Evolutionary conservation across 2,329 filamentous ascomycete species (phyloP).

Genomic region (Cladosporium sp.): DNA sequence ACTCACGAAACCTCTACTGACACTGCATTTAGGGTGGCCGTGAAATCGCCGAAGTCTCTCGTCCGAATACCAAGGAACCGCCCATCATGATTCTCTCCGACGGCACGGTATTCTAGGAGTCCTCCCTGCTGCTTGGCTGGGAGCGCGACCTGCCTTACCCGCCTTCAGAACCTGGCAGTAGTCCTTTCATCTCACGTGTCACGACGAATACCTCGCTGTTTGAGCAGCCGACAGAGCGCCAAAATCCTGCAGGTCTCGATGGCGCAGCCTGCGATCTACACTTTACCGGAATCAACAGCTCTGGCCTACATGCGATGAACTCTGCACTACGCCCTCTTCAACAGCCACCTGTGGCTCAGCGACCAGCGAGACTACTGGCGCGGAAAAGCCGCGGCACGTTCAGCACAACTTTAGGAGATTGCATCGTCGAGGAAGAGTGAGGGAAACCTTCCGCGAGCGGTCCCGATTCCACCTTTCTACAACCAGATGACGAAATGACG

Average conservation of each 20-base stretch:
- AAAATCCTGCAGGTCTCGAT: background rate
- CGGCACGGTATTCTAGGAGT: slow-evolving; percentile 80
- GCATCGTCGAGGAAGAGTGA: slow-evolving; percentile 5
- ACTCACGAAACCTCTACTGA: slow-evolving; percentile 16
- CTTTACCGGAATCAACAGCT: background rate
- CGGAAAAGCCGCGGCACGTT: slow-evolving; percentile 3
- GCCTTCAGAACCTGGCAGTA: background rate
- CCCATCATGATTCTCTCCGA: slow-evolving; percentile 96
- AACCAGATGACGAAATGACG: too few species aligned
- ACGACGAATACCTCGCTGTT: background rate
- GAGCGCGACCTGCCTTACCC: slow-evolving; percentile 19
- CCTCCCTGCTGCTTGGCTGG: slow-evolving; percentile 25
- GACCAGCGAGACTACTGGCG: background rate
- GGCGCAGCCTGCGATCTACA: background rate
- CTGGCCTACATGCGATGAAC: background rate
- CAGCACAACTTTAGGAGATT: background rate
- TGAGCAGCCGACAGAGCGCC: background rate
- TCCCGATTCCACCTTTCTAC: too few species aligned
- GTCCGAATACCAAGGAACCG: slow-evolving; percentile 93
- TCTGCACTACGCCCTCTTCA: background rate
- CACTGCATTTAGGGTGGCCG: slow-evolving; percentile 62
- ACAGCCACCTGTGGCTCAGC: background rate
- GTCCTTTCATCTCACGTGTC: background rate
- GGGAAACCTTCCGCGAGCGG: too few species aligned
- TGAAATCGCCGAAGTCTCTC: slow-evolving; percentile 90